Conservation (phyloP, 179 eudicot species). For the Pouteria campechiana region DNA sequence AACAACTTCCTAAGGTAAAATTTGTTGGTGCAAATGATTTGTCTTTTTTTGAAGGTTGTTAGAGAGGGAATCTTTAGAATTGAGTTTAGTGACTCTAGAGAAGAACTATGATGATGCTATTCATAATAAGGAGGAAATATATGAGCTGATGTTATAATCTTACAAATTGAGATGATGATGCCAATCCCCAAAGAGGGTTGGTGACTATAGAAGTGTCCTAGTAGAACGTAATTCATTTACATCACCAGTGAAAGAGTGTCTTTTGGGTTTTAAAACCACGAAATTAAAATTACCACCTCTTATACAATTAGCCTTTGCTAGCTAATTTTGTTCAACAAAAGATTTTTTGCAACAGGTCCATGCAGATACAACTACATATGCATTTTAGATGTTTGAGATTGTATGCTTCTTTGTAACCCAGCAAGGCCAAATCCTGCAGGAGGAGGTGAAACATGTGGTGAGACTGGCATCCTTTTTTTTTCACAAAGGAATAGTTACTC, state of each 20-base stretch:
- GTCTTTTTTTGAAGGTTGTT: constrained; percentile 55
- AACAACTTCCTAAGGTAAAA: background rate
- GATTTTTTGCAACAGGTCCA: background rate
- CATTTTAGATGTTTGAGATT: constrained; percentile 1
- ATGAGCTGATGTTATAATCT: constrained; percentile 45
- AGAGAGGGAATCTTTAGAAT: constrained; percentile 47
- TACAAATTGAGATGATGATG: constrained; percentile 69
- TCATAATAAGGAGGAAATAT: constrained; percentile 57
- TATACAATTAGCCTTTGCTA: constrained; percentile 93
- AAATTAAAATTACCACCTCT: constrained; percentile 71
- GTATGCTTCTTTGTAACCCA: constrained; percentile 43
- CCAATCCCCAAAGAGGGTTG: constrained; percentile 77
- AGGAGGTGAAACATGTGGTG: constrained; percentile 99
- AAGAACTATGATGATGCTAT: constrained; percentile 68
- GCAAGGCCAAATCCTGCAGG: constrained; percentile 77
- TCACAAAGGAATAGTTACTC: constrained; percentile 95
- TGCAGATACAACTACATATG: background rate
- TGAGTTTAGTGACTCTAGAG: constrained; percentile 48
- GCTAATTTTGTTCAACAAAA: constrained; percentile 26
- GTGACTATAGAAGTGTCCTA: constrained; percentile 80
- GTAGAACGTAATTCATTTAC: constrained; percentile 86
- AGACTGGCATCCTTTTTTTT: constrained; percentile 78
- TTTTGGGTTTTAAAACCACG: constrained; percentile 40
- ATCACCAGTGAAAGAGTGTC: constrained; percentile 92
- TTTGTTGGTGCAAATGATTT: constrained; percentile 53